Conservation (phyloP, 2,329 filamentous ascomycete genomes). For the Penicillium glabrum region DNA sequence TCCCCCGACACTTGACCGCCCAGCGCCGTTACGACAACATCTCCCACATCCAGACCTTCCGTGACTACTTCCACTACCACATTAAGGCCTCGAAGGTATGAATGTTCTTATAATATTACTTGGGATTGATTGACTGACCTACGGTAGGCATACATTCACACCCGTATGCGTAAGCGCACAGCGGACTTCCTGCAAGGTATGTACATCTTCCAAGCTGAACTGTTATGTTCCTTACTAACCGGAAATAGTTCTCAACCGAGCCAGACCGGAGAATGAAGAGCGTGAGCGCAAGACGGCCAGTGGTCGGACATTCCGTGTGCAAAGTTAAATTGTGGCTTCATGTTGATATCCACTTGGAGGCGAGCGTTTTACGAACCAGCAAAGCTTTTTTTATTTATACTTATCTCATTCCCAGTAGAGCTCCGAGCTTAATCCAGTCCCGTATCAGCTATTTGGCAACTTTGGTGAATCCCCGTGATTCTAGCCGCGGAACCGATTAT, state of each 20-base stretch:
- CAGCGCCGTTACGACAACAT: constrained; percentile 94
- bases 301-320: constrained; percentile 81
- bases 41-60: constrained; percentile 99
- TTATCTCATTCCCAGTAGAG: background rate
- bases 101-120: background rate
- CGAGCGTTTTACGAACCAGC: constrained; percentile 21
- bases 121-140: constrained; percentile 2
- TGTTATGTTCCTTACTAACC: constrained; percentile 33
- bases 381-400: constrained; percentile 14
- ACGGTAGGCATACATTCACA: constrained; percentile 86
- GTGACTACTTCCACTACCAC: constrained; percentile 99
- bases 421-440: too few species aligned
- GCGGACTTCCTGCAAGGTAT: constrained; percentile 96
- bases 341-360: constrained; percentile 26
- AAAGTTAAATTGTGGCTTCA: constrained; percentile 40
- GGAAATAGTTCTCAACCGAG: constrained; percentile 80
- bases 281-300: constrained; percentile 98
- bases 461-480: background rate
- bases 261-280: constrained; percentile 91
- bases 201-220: constrained; percentile 51
- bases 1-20: constrained; percentile 87
- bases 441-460: background rate
- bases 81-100: constrained; percentile 93
- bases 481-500: background rate
- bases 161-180: constrained; percentile 93